A percentile compares a stretch with the other conserved stretches of the same genome.
phyloP scores from a whole-genome alignment of 306 rosid genomes.

The Spatholobus suberectus region DNA sequence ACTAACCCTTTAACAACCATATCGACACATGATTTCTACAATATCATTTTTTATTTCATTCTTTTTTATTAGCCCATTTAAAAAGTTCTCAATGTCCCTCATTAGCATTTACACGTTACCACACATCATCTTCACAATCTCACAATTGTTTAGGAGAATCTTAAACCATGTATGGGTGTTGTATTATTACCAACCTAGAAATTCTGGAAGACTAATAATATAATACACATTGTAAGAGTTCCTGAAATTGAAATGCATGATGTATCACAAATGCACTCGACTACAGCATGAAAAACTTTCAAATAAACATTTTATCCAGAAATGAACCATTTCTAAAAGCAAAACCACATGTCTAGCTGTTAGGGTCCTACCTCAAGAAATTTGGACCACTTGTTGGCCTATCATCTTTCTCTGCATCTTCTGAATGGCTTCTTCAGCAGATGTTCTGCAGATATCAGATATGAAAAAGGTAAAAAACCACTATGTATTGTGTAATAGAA shows the following conservation, averaged over 20 bases:
- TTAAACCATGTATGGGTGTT: background rate
- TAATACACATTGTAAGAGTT: slow-evolving; percentile 7
- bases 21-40: background rate
- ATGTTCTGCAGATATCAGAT: slow-evolving; percentile 57
- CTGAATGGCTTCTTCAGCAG: slow-evolving; percentile 91
- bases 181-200: slow-evolving; percentile 15
- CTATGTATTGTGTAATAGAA: background rate
- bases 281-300: background rate
- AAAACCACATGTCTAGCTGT: slow-evolving; percentile 83
- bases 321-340: slow-evolving; percentile 9
- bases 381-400: slow-evolving; percentile 82
- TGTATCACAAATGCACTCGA: slow-evolving; percentile 5
- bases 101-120: background rate
- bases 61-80: background rate
- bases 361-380: slow-evolving; percentile 90
- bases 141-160: background rate
- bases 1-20: slow-evolving; percentile 4
- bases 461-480: slow-evolving; percentile 26
- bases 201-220: slow-evolving; percentile 7
- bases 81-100: background rate
- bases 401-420: slow-evolving; percentile 90
- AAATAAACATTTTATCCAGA: slow-evolving; percentile 19
- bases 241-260: slow-evolving; percentile 20
- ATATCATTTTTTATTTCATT: background rate
- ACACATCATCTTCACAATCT: background rate